These are phyloP conservation scores for Lonicera japonica DNA, from an alignment of 129 eudicot genomes.

Conservation along the genomic window DNA sequence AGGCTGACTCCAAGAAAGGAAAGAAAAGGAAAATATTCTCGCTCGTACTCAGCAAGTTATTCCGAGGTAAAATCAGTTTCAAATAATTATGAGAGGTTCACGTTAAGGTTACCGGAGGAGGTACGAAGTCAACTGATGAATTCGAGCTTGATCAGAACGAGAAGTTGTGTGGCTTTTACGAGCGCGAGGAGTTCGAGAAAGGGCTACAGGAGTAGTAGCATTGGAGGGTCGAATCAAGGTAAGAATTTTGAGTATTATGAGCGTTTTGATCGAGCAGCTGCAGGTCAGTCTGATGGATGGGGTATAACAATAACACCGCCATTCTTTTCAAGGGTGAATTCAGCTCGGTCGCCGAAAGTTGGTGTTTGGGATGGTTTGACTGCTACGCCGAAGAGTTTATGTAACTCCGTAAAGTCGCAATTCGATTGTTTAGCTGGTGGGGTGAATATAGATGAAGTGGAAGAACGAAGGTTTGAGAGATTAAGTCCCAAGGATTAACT, in stretches of 20 bases:
- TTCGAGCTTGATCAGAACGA: slow-evolving; percentile 16
- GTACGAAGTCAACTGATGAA: slow-evolving; percentile 40
- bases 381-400: neutral
- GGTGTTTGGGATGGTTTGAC: neutral
- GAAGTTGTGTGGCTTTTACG: slow-evolving; percentile 19
- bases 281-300: slow-evolving; percentile 27
- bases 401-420: neutral
- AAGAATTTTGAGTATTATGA: slow-evolving; percentile 19
- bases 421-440: neutral
- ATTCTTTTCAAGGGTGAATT: slow-evolving; percentile 28
- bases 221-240: slow-evolving; percentile 10
- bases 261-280: slow-evolving; percentile 32
- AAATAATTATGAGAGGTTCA: slow-evolving; percentile 47
- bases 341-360: slow-evolving; percentile 17
- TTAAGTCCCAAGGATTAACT: no score
- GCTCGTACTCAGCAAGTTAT: slow-evolving; percentile 59
- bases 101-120: slow-evolving; percentile 48
- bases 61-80: slow-evolving; percentile 37
- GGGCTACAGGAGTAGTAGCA: slow-evolving; percentile 36
- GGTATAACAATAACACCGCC: slow-evolving; percentile 28
- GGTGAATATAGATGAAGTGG: neutral
- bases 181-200: slow-evolving; percentile 32
- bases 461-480: neutral
- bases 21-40: slow-evolving; percentile 15
- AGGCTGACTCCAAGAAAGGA: slow-evolving; percentile 6